A percentile compares a stretch with the other conserved stretches of the same genome.
phyloP scores from a whole-genome alignment of 176 grass and related monocot genomes.

The Alopecurus myosuroides region DNA sequence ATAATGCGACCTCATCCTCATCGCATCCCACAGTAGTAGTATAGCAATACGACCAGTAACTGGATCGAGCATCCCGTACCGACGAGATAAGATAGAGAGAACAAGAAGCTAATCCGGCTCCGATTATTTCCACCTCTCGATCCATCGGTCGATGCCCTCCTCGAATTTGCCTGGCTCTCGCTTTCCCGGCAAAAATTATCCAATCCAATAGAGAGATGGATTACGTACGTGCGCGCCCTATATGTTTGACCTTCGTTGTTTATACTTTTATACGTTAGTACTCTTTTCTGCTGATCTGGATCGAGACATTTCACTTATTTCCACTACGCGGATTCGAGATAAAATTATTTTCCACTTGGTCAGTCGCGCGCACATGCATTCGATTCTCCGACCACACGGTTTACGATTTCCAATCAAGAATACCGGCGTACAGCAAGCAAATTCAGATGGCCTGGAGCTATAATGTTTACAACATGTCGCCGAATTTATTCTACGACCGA shows the following conservation, averaged over 20 bases:
- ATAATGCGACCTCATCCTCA: conserved; percentile 19
- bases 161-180: background rate
- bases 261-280: background rate
- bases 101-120: background rate
- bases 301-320: background rate
- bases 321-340: too few relatives aligned
- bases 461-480: background rate
- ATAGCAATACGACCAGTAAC: background rate
- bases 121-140: background rate
- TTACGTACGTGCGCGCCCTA: background rate
- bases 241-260: background rate
- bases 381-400: conserved; percentile 4
- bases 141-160: background rate
- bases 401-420: conserved; percentile 6
- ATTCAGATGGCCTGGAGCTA: background rate
- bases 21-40: conserved; percentile 33
- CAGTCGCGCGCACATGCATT: background rate
- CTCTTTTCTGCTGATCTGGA: background rate
- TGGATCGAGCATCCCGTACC: conserved; percentile 38
- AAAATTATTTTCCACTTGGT: background rate
- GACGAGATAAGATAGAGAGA: conserved; percentile 33
- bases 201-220: background rate
- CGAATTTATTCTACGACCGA: background rate
- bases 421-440: background rate
- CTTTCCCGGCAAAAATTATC: conserved; percentile 29